Base-by-base conservation (phyloP, 2,329 filamentous ascomycete genomes). In the Tothia fuscella region DNA sequence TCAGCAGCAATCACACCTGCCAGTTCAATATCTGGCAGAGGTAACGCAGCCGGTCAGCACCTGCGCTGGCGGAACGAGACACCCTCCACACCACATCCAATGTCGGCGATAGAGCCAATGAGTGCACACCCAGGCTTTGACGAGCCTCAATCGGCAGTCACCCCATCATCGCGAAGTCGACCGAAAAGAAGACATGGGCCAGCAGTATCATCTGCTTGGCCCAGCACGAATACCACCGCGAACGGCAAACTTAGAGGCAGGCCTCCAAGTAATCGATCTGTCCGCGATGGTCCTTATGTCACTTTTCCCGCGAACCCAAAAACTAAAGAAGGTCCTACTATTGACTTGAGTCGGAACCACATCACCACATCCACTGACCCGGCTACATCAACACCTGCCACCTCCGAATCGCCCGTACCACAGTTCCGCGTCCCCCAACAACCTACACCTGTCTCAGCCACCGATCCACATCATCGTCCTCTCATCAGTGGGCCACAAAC, bases 161-260 rank as follows among this genome's bases (percentile, higher is more conserved):
- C 80, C 3, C 77, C 80, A 1, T 57, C 57, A 35, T 54, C 60
- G 10, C 59, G 60, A 26, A 78, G 70, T 47, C 60, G 72, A 45
- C 59, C 67, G 5, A 60, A 72, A 42, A 69, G 80, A 42, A 74
- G 84, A 3, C 82, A 93, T 56, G 87, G 87, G 0, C 82, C 86
- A 0, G 86, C 84, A 5, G 85, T 94, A 0, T 94, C 87, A 1
- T 94, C 87, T 7, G 88, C 88, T 1, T 95, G 88, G 88, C 77
- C 81, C 42, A 76, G 76, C 48, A 75, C 72, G 45, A 74, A 74
- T 13, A 67, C 70, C 29, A 68, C 76, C 10, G 64, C 74, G 1
- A 74, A 70, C 4, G 79, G 80, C 2, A 93, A 88, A 57, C 70
- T 82, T 12, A 70, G 87, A 49, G 87, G 88, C 5, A 70, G 88